Base-by-base conservation (phyloP, 2,329 filamentous ascomycete genomes). In the Fusarium praegraminearum region DNA sequence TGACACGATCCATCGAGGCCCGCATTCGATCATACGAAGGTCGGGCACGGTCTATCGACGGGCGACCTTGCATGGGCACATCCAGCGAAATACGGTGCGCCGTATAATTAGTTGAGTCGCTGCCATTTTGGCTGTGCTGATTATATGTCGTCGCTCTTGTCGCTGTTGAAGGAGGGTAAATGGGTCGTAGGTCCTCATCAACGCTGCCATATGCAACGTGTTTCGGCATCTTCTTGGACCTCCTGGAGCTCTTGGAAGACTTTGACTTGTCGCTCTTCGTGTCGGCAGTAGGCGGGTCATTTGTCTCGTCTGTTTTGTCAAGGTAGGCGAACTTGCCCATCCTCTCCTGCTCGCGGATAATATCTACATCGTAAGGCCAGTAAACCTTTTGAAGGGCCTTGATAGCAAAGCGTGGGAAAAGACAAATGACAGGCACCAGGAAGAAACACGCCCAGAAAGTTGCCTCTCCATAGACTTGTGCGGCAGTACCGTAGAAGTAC, bases 371-470 rank as follows among this genome's bases (percentile, higher is more conserved):
- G 72, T 91, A 91, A 6, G 96, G 96, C 79, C 91, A 93, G 82
- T 94, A 98, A 57, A 97, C 92, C 82, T 99, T 99, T 80, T 98
- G 96, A 51, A 96, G 81, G 33, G 90, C 85, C 82, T 99, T 99
- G 82, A 92, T 86, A 49, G 89, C 87, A 79, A 98, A 97, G 28
- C 96, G 90, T 13, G 96, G 96, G 62, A 97, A 89, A 52, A 99
- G 83, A 79, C 93, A 95, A 58, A 97, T 87, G 69, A 93, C 86
- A 1, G 94, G 89, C 3, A 93, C 93, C 58, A 98, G 83, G 51
- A 96, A 84, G 57, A 93, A 89, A 49, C 93, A 85, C 20, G 92
- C 90, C 96, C 96, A 99, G 83, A 98, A 99, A 2, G 89, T 89
- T 44, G 95, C 84, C 65, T 93, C 86, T 30, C 89, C 88, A 71